Base-by-base conservation (phyloP, 1,139 yeast species). In the Candida sanyaensis region DNA sequence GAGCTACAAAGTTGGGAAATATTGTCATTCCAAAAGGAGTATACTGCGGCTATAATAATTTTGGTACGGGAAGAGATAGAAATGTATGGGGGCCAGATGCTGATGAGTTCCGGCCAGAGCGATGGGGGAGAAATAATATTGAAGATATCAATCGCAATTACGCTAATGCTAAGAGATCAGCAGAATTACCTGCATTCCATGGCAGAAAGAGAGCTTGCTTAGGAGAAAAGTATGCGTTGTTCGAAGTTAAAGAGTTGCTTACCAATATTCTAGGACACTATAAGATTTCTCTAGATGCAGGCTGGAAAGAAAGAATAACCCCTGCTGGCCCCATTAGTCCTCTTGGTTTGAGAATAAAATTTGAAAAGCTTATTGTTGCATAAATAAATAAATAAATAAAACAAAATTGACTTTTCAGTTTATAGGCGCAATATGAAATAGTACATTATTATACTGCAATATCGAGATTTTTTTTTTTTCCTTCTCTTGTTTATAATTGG, bases 121-220 rank as follows among this genome's bases (percentile, higher is more conserved):
- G 90, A 45, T 84, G 90, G 90, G 86, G 86, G 0, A 24, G 11
- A 0, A 31, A 32, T 23, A 58, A 62, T 0, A 55, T 62, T 2
- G 69, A 65, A 2, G 73, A 72, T 17, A 68, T 82, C 2, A 56
- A 61, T 29, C 58, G 58, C 31, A 70, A 61, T 12, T 83, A 78
- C 66, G 62, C 68, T 24, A 52, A 50, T 5, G 71, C 80, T 6
- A 83, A 83, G 58, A 67, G 78, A 44, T 62, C 59, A 21, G 72
- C 78, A 9, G 66, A 66, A 8, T 60, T 83, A 36, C 77, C 83
- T 5, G 77, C 85, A 0, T 83, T 83, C 55, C 87, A 83, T 57
- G 88, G 88, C 6, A 75, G 86, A 10, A 77, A 69, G 52, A 64
- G 88, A 42, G 86, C 86, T 0, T 83, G 88, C 59, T 61, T 83